phyloP scores from a whole-genome alignment of 352 stramenopile genomes.

The Phytophthora kernoviae region DNA sequence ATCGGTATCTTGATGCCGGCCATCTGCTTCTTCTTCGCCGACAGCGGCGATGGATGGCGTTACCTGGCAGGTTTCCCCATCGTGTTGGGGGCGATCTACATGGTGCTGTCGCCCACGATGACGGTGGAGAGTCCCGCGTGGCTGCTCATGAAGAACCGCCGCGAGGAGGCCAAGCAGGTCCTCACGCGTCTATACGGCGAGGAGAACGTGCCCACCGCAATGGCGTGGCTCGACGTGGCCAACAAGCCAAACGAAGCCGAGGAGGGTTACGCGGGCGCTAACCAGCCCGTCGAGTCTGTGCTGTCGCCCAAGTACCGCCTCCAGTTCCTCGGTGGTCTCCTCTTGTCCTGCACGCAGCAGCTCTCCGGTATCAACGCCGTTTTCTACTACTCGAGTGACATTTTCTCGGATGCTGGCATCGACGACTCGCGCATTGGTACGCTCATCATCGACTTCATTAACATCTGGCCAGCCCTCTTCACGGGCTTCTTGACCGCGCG shows the following conservation, averaged over 20 bases:
- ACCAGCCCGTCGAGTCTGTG: conserved; percentile 17
- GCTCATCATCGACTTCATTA: conserved; percentile 6
- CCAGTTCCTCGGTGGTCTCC: conserved; percentile 36
- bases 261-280: conserved; percentile 2
- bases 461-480: conserved; percentile 4
- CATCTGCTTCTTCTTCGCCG: conserved; percentile 26
- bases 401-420: conserved; percentile 3
- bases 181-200: conserved; percentile 37
- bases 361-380: conserved; percentile 58
- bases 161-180: conserved; percentile 24
- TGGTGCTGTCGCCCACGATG: conserved; percentile 36
- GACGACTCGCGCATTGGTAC: neutral
- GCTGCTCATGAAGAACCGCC: conserved; percentile 22
- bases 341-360: conserved; percentile 45
- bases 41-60: conserved; percentile 35
- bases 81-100: conserved; percentile 41
- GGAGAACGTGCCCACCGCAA: conserved; percentile 24
- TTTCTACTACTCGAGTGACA: conserved; percentile 13
- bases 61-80: conserved; percentile 50
- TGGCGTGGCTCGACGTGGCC: conserved; percentile 22
- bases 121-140: conserved; percentile 35
- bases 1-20: conserved; percentile 17
- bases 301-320: conserved; percentile 32
- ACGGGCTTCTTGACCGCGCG: conserved; percentile 10
- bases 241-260: conserved; percentile 20